A percentile compares a stretch with the other conserved stretches of the same genome.
These are phyloP conservation scores for Aspergillus sp. DNA, from an alignment of 2,329 filamentous ascomycete genomes.

Conservation along the genomic window DNA sequence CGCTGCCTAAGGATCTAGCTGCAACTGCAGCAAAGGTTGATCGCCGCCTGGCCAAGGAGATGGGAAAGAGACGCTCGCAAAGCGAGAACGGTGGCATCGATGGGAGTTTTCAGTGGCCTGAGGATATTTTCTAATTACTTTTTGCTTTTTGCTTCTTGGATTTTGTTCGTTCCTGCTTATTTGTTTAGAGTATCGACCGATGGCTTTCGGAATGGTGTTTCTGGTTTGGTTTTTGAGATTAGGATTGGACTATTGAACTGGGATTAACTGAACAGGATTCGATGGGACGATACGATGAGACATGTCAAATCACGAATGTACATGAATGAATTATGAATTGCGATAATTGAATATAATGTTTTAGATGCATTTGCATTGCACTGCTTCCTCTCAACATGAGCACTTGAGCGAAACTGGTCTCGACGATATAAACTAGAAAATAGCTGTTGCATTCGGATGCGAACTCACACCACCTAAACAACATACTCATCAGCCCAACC, in stretches of 20 bases:
- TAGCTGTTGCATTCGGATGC: slow-evolving; percentile 35
- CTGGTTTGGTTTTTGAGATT: not conserved
- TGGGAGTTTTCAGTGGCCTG: slow-evolving; percentile 42
- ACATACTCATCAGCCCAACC: slow-evolving; percentile 1
- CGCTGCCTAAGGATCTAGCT: slow-evolving; percentile 36
- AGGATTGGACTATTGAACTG: not conserved
- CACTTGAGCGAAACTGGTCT: too few species aligned
- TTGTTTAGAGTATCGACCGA: too few species aligned
- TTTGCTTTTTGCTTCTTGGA: too few species aligned
- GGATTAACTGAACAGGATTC: not conserved
- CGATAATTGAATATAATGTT: not conserved
- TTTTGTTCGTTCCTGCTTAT: too few species aligned
- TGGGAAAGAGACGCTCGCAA: slow-evolving; percentile 19
- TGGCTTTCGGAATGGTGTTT: too few species aligned
- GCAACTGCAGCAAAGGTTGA: slow-evolving; percentile 29
- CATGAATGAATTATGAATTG: slow-evolving; percentile 2
- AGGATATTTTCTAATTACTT: slow-evolving; percentile 41
- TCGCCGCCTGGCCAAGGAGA: slow-evolving; percentile 21
- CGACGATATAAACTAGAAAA: slow-evolving; percentile 21
- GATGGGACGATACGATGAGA: not conserved
- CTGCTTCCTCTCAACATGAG: not conserved
- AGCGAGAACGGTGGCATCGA: not conserved
- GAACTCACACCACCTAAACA: slow-evolving; percentile 31
- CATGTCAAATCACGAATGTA: slow-evolving; percentile 1
- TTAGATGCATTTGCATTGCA: not conserved